phyloP scores from a whole-genome alignment of 495 filamentous ascomycete genomes.

The Viridothelium virens region DNA sequence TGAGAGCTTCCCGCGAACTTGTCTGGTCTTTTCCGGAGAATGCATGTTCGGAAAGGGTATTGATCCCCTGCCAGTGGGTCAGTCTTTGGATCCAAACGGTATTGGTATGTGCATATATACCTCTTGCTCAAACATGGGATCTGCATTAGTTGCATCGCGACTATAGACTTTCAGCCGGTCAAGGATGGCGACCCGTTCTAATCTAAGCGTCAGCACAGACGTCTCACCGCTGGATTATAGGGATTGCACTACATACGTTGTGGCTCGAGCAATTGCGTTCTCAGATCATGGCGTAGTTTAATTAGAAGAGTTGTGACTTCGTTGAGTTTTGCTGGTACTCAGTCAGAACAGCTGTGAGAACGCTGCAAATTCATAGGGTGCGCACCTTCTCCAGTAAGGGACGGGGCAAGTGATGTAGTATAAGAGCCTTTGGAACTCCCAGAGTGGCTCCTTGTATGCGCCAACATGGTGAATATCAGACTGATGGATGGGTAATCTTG shows the following conservation, averaged over 20 bases:
- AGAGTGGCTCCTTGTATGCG: slow-evolving; percentile 4
- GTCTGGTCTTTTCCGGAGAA: slow-evolving; percentile 41
- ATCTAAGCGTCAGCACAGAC: slow-evolving; percentile 8
- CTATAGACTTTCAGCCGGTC: slow-evolving; percentile 74
- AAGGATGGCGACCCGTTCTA: slow-evolving; percentile 40
- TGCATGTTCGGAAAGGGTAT: slow-evolving; percentile 61
- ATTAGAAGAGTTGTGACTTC: slow-evolving; percentile 3
- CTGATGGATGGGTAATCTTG: not conserved
- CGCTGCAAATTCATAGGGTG: not conserved
- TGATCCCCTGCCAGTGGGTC: slow-evolving; percentile 54
- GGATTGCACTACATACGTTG: slow-evolving; percentile 2
- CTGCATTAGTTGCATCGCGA: slow-evolving; percentile 59
- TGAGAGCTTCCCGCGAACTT: slow-evolving; percentile 66
- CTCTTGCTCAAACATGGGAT: slow-evolving; percentile 71
- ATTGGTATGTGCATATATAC: slow-evolving; percentile 37
- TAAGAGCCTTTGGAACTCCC: slow-evolving; percentile 4
- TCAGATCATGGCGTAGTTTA: slow-evolving; percentile 7
- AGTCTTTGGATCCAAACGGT: not conserved
- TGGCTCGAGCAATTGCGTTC: slow-evolving; percentile 1
- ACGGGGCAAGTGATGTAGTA: not conserved
- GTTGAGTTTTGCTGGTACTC: slow-evolving; percentile 1
- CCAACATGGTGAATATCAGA: not conserved
- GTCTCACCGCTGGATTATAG: not conserved
- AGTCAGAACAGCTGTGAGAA: not conserved
- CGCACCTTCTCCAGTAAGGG: slow-evolving; percentile 4